phyloP scores from a whole-genome alignment of 805 yeast species.

The Kodamaea neixiangensis region DNA sequence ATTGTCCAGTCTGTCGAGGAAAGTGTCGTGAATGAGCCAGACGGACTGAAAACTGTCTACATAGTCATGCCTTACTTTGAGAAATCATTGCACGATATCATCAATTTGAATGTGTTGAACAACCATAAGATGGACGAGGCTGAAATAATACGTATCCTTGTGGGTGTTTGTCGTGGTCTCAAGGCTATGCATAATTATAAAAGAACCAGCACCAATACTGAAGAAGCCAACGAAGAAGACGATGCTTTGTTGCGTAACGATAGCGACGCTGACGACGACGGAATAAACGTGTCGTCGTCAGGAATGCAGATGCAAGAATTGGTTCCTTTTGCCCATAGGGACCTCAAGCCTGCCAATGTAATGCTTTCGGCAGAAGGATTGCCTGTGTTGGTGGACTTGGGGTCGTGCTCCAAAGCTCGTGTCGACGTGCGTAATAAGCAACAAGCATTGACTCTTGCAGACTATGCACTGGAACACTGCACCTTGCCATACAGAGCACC shows the following conservation, averaged over 20 bases:
- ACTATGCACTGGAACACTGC: conserved; percentile 80
- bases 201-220: conserved; percentile 13
- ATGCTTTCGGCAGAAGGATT: conserved; percentile 73
- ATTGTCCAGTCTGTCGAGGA: conserved; percentile 73
- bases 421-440: conserved; percentile 56
- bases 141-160: conserved; percentile 62
- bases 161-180: conserved; percentile 74
- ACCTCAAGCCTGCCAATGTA: conserved; percentile 86
- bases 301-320: conserved; percentile 53
- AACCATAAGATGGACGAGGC: conserved; percentile 55
- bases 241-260: conserved; percentile 12
- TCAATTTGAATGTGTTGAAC: conserved; percentile 62
- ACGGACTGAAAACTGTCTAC: conserved; percentile 78
- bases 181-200: conserved; percentile 72
- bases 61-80: conserved; percentile 78
- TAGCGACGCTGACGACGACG: conserved; percentile 34
- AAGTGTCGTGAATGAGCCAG: conserved; percentile 66
- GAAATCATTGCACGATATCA: conserved; percentile 75
- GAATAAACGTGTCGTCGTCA: conserved; percentile 19
- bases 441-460: conserved; percentile 76
- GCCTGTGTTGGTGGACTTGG: conserved; percentile 83
- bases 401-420: conserved; percentile 72
- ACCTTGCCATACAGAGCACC: conserved; percentile 90
- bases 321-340: conserved; percentile 80
- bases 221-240: conserved; percentile 14